A percentile compares a stretch with the other conserved stretches of the same genome.
phyloP scores from a whole-genome alignment of 352 stramenopile species.

The Globisporangium lucens region DNA sequence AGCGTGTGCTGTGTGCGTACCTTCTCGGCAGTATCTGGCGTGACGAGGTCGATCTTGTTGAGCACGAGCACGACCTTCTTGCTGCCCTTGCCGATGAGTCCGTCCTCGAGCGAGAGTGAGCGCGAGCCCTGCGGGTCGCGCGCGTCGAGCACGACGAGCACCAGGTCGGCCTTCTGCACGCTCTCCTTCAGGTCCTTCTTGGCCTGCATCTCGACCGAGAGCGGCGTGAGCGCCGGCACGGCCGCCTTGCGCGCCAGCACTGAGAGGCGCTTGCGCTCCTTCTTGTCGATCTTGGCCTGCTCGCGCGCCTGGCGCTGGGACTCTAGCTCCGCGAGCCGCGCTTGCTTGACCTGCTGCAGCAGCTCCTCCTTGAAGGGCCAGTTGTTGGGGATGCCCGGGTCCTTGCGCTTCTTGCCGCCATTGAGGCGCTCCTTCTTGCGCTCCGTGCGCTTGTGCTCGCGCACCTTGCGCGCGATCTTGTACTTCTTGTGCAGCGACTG shows the following conservation, averaged over 20 bases:
- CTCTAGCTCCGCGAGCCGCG: slow-evolving; percentile 71
- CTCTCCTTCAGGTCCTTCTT: slow-evolving; percentile 79
- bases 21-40: slow-evolving; percentile 85
- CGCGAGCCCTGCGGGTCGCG: slow-evolving; percentile 96
- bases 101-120: slow-evolving; percentile 92
- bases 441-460: slow-evolving; percentile 94
- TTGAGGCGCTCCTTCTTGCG: slow-evolving; percentile 90
- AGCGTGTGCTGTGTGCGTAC: not conserved
- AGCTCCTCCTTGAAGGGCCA: slow-evolving; percentile 98
- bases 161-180: slow-evolving; percentile 58
- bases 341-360: slow-evolving; percentile 76
- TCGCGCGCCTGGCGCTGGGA: slow-evolving; percentile 56
- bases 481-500: slow-evolving; percentile 99
- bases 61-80: slow-evolving; percentile 98
- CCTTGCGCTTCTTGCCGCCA: slow-evolving; percentile 93
- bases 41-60: slow-evolving; percentile 99
- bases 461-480: slow-evolving; percentile 92
- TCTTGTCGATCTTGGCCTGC: slow-evolving; percentile 64
- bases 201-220: slow-evolving; percentile 72
- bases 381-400: slow-evolving; percentile 98
- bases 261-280: slow-evolving; percentile 55
- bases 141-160: slow-evolving; percentile 94
- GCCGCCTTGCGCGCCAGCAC: slow-evolving; percentile 27
- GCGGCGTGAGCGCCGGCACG: slow-evolving; percentile 39
- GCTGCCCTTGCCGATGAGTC: slow-evolving; percentile 90